Evolutionary conservation across 805 yeast genomes (phyloP), one percentile per base, ranked within the genome.

Genomic region (Kazachstania martiniae): DNA sequence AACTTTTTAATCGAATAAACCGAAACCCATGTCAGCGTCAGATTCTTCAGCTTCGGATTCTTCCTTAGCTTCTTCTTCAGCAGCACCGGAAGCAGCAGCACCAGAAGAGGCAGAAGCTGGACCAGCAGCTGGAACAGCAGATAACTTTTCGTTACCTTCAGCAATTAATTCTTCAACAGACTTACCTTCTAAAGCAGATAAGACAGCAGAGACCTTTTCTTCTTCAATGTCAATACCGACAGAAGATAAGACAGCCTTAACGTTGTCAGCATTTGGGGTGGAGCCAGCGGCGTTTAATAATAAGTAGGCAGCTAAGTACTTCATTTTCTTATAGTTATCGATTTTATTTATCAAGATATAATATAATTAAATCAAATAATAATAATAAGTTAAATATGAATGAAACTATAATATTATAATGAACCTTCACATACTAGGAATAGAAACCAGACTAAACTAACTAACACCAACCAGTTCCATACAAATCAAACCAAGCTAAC

Each of bases 241-340:
- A 39, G 97, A 71, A 63, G 83, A 80, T 63, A 91, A 77, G 59
- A 91, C 80, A 53, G 79, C 58, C 68, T 83, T 70, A 74, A 91
- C 74, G 67, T 85, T 89, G 61, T 81, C 77, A 56, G 94, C 93
- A 53, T 94, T 72, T 70, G 98, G 97, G 58, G 91, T 61, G 63
- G 86, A 65, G 66, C 97, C 98, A 69, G 95, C 95, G 66, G 91
- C 86, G 72, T 80, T 86, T 70, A 91, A 78, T 72, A 89, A 81
- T 70, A 91, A 81, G 77, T 91, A 91, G 69, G 98, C 97, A 72
- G 98, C 98, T 72, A 91, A 81, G 79, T 89, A 89, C 83, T 86
- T 91, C 96, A 86, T 73, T 62, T 38, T 40, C 33, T 34, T 15
- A 22, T 26, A 16, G 18, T 29, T 28, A 27, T 17, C 15, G 8